Percentiles rank a stretch among this genome's conserved stretches.
Evolutionary conservation across 306 rosid species (phyloP).

Genomic region (Cicer pinnatifidum): DNA sequence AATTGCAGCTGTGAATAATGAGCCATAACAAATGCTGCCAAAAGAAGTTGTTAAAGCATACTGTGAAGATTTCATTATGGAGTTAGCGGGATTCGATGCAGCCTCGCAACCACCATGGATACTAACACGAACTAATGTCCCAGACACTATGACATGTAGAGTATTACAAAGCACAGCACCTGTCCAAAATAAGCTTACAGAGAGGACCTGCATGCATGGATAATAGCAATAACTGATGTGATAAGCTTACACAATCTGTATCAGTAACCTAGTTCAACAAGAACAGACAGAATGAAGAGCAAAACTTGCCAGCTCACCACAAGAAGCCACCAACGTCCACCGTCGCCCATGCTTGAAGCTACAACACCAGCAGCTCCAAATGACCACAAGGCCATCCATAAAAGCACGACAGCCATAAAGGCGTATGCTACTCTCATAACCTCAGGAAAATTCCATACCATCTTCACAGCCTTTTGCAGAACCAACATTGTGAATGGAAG

Average conservation of each 20-base stretch:
- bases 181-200: constrained; percentile 96
- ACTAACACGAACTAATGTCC: constrained; percentile 84
- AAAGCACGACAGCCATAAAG: constrained; percentile 81
- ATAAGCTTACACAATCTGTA: constrained; percentile 22
- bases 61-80: constrained; percentile 69
- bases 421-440: constrained; percentile 81
- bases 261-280: constrained; percentile 38
- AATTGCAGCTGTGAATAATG: constrained; percentile 95
- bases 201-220: constrained; percentile 76
- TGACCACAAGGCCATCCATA: constrained; percentile 93
- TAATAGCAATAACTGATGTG: constrained; percentile 40
- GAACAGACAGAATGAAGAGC: constrained; percentile 58
- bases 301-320: constrained; percentile 99
- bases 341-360: constrained; percentile 89
- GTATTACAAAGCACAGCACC: constrained; percentile 96
- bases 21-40: constrained; percentile 98
- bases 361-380: constrained; percentile 98
- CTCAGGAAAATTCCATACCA: constrained; percentile 87
- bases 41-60: constrained; percentile 90
- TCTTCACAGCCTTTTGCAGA: constrained; percentile 87
- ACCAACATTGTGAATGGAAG: constrained; percentile 97
- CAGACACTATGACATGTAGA: constrained; percentile 90
- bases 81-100: constrained; percentile 63
- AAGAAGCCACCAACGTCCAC: constrained; percentile 99
- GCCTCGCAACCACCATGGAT: constrained; percentile 78